A percentile compares a stretch with the other conserved stretches of the same genome.
Conservation (phyloP, 495 filamentous ascomycete species). For the Neurospora intermedia region DNA sequence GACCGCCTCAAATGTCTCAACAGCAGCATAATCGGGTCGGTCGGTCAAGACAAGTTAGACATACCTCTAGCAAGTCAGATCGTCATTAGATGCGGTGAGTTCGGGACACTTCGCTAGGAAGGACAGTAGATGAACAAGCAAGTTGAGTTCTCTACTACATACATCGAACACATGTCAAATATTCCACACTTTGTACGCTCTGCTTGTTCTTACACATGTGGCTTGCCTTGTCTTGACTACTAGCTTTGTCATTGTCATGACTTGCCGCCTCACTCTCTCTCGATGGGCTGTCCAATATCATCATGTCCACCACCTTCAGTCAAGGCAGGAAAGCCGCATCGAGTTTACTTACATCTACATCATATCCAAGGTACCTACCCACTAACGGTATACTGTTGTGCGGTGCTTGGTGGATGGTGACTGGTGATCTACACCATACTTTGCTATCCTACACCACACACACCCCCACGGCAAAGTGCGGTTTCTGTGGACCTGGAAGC, state of each 20-base stretch:
- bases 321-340: background rate
- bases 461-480: background rate
- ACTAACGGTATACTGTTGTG: background rate
- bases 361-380: background rate
- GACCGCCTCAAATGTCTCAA: background rate
- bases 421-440: background rate
- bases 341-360: background rate
- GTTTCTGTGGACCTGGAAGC: background rate
- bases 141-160: background rate
- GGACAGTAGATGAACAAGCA: background rate
- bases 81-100: background rate
- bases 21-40: background rate
- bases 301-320: background rate
- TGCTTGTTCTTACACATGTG: background rate
- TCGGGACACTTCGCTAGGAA: background rate
- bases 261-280: background rate
- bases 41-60: background rate
- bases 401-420: background rate
- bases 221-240: too few relatives aligned
- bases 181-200: background rate
- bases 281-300: background rate
- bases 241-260: too few relatives aligned
- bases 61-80: background rate
- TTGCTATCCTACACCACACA: background rate
- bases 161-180: background rate